Base-by-base conservation (phyloP, 148 eudicot genomes). In the Rhododendron kiyosumense region DNA sequence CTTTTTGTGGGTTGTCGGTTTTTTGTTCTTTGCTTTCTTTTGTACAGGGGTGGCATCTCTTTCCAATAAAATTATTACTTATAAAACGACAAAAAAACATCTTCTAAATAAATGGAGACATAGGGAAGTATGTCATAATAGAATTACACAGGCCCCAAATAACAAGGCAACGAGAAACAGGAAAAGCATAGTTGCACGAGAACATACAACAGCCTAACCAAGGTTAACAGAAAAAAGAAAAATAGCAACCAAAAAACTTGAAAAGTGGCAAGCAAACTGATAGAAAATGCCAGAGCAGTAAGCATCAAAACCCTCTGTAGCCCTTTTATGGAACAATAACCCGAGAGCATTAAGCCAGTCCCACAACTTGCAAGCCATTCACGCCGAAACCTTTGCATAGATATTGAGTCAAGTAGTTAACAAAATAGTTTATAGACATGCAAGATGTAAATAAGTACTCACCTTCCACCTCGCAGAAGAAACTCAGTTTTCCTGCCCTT, bases 381-480 rank as follows among this genome's bases (percentile, higher is more conserved):
- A 30, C 12, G 30, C 51, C 13, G 0, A 76, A 61, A 83, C 81
- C 49, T 73, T 86, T 59, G 51, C 77, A 83, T 38, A 17, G 73
- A 83, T 34, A 41, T 71, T 81, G 24, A 38, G 79, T 57, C 34
- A 82, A 20, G 59, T 43, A 24, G 57, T 46, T 24, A 10, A 43
- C 49, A 32, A 45, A 51, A 78, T 30, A 49, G 69, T 24, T 67
- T 38, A 79, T 5, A 73, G 73, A 48, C n/a, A 28, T 38, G 83
- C 74, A 30, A 52, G 46, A 73, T 52, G 75, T 18, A 87, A 34
- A 2, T 41, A 24, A 82, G 86, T 63, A 90, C 92, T 91, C 85
- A 95, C 98, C 98, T 89, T 83, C 98, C 98, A 91, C 94, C 90
- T 14, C 93, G 94, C 88, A 90, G 79, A 83, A 97, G 90, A 90